Percentiles rank a stretch among this genome's conserved stretches.
Evolutionary conservation across 495 filamentous ascomycete species (phyloP).

Genomic region (Daldinia decipiens): DNA sequence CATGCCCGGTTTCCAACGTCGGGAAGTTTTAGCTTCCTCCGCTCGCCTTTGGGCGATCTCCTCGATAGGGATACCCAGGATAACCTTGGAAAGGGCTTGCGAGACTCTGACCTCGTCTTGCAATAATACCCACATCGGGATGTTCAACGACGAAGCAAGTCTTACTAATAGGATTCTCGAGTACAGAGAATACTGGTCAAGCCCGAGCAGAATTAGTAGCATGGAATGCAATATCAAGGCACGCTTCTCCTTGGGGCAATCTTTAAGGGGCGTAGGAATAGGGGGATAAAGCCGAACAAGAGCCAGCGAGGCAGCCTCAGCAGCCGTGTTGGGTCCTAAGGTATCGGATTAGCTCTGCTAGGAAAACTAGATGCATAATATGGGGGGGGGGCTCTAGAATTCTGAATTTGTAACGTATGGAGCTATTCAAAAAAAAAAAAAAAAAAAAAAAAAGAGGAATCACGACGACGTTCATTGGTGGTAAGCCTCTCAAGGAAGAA

Average conservation of each 20-base stretch:
- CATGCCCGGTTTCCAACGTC: conserved; percentile 84
- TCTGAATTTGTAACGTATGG: not conserved
- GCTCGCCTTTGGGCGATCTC: conserved; percentile 72
- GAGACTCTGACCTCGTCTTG: conserved; percentile 81
- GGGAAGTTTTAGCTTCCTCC: conserved; percentile 70
- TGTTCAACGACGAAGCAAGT: conserved; percentile 71
- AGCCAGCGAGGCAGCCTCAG: conserved; percentile 51
- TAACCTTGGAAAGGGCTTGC: conserved; percentile 75
- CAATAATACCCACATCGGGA: conserved; percentile 71
- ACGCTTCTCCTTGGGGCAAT: conserved; percentile 57
- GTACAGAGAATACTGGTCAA: conserved; percentile 82
- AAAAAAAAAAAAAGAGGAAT: conserved; percentile 1
- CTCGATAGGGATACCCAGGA: conserved; percentile 74
- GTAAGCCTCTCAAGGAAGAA: conserved; percentile 37
- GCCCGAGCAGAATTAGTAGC: conserved; percentile 76
- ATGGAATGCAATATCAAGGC: conserved; percentile 66
- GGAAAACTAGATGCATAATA: not conserved
- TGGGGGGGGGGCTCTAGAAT: not conserved
- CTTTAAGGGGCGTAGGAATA: conserved; percentile 53
- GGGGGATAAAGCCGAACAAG: conserved; percentile 58
- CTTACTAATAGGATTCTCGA: conserved; percentile 79
- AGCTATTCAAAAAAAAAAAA: not conserved
- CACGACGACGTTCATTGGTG: conserved; percentile 20
- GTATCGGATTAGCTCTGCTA: conserved; percentile 25
- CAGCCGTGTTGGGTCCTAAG: conserved; percentile 46